These are phyloP conservation scores for Antitrichia curtipendula DNA, from an alignment of 225 moss, liverwort and hornwort genomes.

Conservation along the genomic window DNA sequence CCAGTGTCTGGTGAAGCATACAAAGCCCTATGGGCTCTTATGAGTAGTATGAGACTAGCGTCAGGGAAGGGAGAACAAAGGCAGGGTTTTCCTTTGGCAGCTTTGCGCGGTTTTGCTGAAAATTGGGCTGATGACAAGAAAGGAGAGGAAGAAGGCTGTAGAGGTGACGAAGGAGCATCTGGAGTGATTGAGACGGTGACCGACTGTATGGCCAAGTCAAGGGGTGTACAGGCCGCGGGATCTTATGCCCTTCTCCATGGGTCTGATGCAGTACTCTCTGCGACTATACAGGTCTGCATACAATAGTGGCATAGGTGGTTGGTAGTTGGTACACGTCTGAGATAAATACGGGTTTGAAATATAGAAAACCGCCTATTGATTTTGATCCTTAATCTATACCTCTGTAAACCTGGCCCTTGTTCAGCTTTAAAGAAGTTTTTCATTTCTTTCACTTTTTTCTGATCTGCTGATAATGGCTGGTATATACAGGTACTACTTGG, in stretches of 20 bases:
- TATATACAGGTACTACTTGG: constrained; percentile 75
- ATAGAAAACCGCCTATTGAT: not conserved
- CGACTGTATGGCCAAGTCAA: constrained; percentile 77
- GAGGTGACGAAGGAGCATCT: constrained; percentile 64
- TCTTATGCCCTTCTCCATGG: constrained; percentile 96
- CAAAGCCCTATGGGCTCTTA: constrained; percentile 89
- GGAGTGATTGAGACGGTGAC: constrained; percentile 76
- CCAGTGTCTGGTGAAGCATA: constrained; percentile 98
- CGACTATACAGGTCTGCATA: constrained; percentile 67
- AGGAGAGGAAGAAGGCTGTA: constrained; percentile 42
- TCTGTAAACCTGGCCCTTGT: not conserved
- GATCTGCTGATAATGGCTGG: not conserved
- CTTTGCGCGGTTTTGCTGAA: constrained; percentile 65
- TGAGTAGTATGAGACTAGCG: constrained; percentile 79
- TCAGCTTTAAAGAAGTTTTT: not conserved
- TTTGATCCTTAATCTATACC: not conserved
- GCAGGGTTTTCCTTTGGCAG: constrained; percentile 84
- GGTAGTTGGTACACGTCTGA: not conserved
- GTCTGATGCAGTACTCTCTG: constrained; percentile 78
- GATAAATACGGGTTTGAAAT: not conserved
- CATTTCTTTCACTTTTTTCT: not conserved
- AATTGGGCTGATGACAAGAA: constrained; percentile 76
- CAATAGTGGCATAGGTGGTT: not conserved
- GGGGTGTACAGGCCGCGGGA: constrained; percentile 88
- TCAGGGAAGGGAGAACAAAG: constrained; percentile 80